Percentiles rank a stretch among this genome's conserved stretches.
These are phyloP conservation scores for Trichoderma gracile DNA, from an alignment of 2,329 filamentous ascomycete species.

Conservation along the genomic window DNA sequence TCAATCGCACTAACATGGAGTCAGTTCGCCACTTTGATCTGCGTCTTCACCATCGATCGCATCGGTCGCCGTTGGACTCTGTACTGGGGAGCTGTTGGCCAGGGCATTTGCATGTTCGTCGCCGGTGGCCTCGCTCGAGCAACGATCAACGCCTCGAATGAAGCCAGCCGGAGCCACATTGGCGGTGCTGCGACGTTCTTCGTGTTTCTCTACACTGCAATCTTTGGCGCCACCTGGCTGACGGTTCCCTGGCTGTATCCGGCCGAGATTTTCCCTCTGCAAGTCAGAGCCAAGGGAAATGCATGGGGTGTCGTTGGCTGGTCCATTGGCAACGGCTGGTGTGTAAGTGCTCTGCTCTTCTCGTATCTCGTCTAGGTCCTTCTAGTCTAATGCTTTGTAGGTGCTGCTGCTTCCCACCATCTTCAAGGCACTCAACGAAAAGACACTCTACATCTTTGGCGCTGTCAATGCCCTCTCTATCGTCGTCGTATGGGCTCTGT, in stretches of 20 bases:
- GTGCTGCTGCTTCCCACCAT: conserved; percentile 59
- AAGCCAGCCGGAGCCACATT: conserved; percentile 49
- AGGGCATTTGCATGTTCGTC: conserved; percentile 67
- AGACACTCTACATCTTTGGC: conserved; percentile 73
- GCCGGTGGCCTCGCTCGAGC: conserved; percentile 62
- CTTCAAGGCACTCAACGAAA: conserved; percentile 65
- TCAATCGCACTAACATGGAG: neutral
- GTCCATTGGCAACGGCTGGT: conserved; percentile 73
- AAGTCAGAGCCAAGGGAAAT: conserved; percentile 71
- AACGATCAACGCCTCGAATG: conserved; percentile 47
- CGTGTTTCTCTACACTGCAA: conserved; percentile 58
- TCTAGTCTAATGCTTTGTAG: conserved; percentile 30
- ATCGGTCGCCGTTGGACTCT: conserved; percentile 70
- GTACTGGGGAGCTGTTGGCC: conserved; percentile 66
- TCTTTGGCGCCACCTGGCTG: conserved; percentile 50
- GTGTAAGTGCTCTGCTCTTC: conserved; percentile 27
- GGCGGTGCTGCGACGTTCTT: conserved; percentile 68
- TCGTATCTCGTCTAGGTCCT: conserved; percentile 29
- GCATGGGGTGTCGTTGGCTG: conserved; percentile 76
- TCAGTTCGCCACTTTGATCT: conserved; percentile 63
- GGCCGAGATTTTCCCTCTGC: conserved; percentile 72
- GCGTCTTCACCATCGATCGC: conserved; percentile 68
- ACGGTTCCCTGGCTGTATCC: conserved; percentile 64
- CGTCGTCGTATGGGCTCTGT: conserved; percentile 70
- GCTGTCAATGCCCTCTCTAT: conserved; percentile 66